Evolutionary conservation across 768 basidiomycete genomes (phyloP).

Genomic region (Inosperma sp.): DNA sequence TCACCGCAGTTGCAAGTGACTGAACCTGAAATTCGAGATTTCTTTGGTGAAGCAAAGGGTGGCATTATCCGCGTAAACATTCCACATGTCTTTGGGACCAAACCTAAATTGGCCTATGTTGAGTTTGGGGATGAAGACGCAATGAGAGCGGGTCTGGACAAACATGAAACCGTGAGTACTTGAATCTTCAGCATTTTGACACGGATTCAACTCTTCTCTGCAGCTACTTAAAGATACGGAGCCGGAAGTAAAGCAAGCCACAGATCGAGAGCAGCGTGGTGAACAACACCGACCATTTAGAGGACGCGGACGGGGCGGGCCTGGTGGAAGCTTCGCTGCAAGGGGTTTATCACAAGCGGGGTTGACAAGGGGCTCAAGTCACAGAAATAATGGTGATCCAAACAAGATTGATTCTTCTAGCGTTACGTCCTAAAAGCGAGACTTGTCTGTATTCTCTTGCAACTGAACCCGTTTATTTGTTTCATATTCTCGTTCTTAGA

Average conservation of each 20-base stretch:
- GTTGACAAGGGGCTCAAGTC: conserved; percentile 40
- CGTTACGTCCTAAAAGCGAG: conserved; percentile 3
- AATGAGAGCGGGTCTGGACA: conserved; percentile 75
- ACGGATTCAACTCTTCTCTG: conserved; percentile 12
- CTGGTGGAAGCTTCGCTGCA: conserved; percentile 56
- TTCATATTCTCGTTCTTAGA: not conserved
- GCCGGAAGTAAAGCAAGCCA: conserved; percentile 69
- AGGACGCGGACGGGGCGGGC: conserved; percentile 44
- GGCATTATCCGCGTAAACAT: conserved; percentile 68
- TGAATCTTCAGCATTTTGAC: conserved; percentile 1
- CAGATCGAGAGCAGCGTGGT: conserved; percentile 47
- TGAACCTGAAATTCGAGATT: conserved; percentile 68
- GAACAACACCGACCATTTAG: conserved; percentile 34
- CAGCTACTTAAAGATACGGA: conserved; percentile 66
- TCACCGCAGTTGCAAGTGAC: conserved; percentile 39
- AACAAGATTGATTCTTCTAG: conserved; percentile 11
- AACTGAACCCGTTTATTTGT: not conserved
- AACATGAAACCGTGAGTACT: conserved; percentile 61
- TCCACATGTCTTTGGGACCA: conserved; percentile 45
- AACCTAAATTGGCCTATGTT: conserved; percentile 70
- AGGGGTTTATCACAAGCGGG: conserved; percentile 69
- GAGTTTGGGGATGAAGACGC: conserved; percentile 87
- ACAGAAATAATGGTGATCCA: conserved; percentile 17
- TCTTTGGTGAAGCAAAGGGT: conserved; percentile 66
- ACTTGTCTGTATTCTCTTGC: not conserved